A percentile compares a stretch with the other conserved stretches of the same genome.
These are phyloP conservation scores for Chaetomium sp. DNA, from an alignment of 2,329 filamentous ascomycete species.

Conservation along the genomic window DNA sequence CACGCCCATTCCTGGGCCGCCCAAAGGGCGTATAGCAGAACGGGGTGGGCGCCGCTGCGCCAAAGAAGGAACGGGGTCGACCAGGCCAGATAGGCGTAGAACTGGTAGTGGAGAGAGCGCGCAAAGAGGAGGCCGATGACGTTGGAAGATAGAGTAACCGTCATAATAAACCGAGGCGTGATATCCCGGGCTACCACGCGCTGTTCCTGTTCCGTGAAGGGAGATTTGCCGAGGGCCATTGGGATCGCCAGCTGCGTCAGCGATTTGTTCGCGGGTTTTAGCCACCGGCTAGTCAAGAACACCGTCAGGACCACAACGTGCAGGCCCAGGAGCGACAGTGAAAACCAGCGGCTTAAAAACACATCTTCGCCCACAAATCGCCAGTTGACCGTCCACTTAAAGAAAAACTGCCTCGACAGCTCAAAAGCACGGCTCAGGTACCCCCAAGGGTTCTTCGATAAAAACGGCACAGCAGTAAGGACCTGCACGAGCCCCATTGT, in stretches of 20 bases:
- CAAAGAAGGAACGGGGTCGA: slow-evolving; percentile 81
- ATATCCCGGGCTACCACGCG: slow-evolving; percentile 50
- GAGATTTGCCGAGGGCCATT: slow-evolving; percentile 37
- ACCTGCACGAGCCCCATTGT: slow-evolving; percentile 76
- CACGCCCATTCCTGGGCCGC: slow-evolving; percentile 82
- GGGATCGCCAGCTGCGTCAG: slow-evolving; percentile 47
- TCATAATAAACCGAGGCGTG: slow-evolving; percentile 67
- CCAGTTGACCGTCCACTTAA: slow-evolving; percentile 99
- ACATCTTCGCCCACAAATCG: slow-evolving; percentile 78
- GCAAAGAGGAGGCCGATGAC: slow-evolving; percentile 78
- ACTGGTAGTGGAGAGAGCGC: slow-evolving; percentile 87
- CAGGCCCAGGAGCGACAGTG: slow-evolving; percentile 56
- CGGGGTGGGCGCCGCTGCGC: slow-evolving; percentile 63
- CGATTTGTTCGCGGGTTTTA: slow-evolving; percentile 57
- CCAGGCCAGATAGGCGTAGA: slow-evolving; percentile 90
- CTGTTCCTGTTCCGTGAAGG: slow-evolving; percentile 48
- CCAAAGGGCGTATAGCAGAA: slow-evolving; percentile 65
- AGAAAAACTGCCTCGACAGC: slow-evolving; percentile 82
- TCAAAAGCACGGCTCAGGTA: slow-evolving; percentile 86
- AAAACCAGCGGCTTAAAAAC: slow-evolving; percentile 67
- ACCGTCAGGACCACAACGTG: slow-evolving; percentile 60
- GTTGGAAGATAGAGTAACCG: slow-evolving; percentile 68
- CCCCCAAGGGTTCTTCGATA: slow-evolving; percentile 55
- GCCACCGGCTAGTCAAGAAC: slow-evolving; percentile 66
- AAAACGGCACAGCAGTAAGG: slow-evolving; percentile 60